Evolutionary conservation across 768 basidiomycete species (phyloP).

Genomic region (Myochromella boudieri): DNA sequence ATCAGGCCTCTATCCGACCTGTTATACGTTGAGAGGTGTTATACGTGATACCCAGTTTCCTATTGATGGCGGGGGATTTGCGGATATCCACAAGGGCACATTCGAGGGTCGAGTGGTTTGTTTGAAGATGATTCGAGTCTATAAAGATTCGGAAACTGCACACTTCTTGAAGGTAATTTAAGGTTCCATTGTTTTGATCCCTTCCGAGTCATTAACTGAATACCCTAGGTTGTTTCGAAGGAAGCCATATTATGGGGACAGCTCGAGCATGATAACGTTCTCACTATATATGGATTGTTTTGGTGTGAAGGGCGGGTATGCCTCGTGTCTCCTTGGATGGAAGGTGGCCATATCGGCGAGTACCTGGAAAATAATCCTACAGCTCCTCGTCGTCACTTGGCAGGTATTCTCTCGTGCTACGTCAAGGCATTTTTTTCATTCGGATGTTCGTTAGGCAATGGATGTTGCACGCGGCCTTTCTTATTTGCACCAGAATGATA

Average conservation of each 20-base stretch:
- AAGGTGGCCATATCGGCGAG: slow-evolving; percentile 22
- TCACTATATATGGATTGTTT: slow-evolving; percentile 30
- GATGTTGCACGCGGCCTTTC: slow-evolving; percentile 24
- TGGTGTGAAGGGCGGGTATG: slow-evolving; percentile 18
- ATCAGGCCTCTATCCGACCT: slow-evolving; percentile 7
- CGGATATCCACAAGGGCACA: slow-evolving; percentile 7
- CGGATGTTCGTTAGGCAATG: too few relatives aligned
- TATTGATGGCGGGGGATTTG: slow-evolving; percentile 6
- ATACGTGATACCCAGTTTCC: not conserved
- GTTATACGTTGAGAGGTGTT: slow-evolving; percentile 1
- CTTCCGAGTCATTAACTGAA: not conserved
- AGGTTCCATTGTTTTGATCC: not conserved
- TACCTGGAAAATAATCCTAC: slow-evolving; percentile 26
- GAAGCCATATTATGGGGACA: slow-evolving; percentile 28
- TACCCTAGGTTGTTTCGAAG: slow-evolving; percentile 10
- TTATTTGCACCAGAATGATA: slow-evolving; percentile 24
- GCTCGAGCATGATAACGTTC: slow-evolving; percentile 27
- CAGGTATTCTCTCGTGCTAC: too few relatives aligned
- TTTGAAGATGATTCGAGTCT: slow-evolving; percentile 9
- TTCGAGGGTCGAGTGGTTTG: not conserved
- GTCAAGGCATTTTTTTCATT: too few relatives aligned
- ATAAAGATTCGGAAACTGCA: not conserved
- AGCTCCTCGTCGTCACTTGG: slow-evolving; percentile 27
- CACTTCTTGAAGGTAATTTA: slow-evolving; percentile 9
- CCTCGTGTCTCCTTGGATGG: slow-evolving; percentile 32